Evolutionary conservation across 345 rosid genomes (phyloP).

Genomic region (Arabis alpina): DNA sequence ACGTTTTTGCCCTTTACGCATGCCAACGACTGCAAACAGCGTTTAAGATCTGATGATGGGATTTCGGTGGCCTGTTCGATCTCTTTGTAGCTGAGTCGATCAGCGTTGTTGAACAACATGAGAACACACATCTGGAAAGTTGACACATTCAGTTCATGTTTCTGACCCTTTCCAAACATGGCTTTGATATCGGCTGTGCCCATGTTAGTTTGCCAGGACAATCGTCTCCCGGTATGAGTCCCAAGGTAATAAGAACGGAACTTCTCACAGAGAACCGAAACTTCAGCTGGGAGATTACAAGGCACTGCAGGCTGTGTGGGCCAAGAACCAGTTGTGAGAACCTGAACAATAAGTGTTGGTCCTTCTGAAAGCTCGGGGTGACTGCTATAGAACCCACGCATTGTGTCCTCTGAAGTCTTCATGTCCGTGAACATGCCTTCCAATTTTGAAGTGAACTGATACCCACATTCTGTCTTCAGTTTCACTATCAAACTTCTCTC

Average conservation of each 20-base stretch:
- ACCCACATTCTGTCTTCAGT: slow-evolving; percentile 97
- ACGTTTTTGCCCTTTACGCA: slow-evolving; percentile 94
- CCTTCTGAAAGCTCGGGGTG: slow-evolving; percentile 86
- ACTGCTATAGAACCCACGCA: slow-evolving; percentile 74
- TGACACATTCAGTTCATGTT: slow-evolving; percentile 95
- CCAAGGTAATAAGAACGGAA: slow-evolving; percentile 94
- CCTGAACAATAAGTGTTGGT: slow-evolving; percentile 89
- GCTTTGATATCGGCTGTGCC: slow-evolving; percentile 97
- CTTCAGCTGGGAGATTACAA: slow-evolving; percentile 91
- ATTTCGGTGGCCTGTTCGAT: slow-evolving; percentile 93
- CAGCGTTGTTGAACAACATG: slow-evolving; percentile 83
- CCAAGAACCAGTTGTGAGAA: slow-evolving; percentile 96
- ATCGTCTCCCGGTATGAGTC: slow-evolving; percentile 90
- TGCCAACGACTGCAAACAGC: slow-evolving; percentile 94
- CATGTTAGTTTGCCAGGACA: slow-evolving; percentile 99
- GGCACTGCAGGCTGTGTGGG: slow-evolving; percentile 86
- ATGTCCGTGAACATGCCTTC: slow-evolving; percentile 99
- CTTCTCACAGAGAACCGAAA: slow-evolving; percentile 88
- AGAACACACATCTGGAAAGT: slow-evolving; percentile 99
- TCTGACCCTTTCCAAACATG: slow-evolving; percentile 90
- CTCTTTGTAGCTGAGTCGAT: slow-evolving; percentile 84
- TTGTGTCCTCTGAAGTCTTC: slow-evolving; percentile 97
- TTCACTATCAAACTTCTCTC: slow-evolving; percentile 95
- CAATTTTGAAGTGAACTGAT: slow-evolving; percentile 93
- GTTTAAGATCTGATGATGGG: slow-evolving; percentile 82